Base-by-base conservation (phyloP, 23 red algal species). In the Agarophyton chilense region DNA sequence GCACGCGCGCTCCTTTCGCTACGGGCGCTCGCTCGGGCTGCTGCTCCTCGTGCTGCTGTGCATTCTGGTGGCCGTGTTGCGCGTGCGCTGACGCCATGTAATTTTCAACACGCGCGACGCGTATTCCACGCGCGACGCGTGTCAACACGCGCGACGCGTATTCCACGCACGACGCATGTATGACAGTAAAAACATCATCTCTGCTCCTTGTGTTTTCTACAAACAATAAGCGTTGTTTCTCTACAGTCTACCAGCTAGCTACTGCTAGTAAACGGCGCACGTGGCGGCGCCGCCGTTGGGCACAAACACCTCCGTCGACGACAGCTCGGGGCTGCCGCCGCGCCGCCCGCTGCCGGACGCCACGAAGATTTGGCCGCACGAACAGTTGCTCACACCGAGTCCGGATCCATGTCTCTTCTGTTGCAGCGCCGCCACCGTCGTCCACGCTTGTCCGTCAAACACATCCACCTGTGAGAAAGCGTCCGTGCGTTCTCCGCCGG, bases 401-500 rank as follows among this genome's bases (percentile, higher is more conserved):
- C 91, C 71, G 19, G 81, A 77, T 29, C 79, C 81, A 29, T 77
- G 88, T 21, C 88, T 46, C 35, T 51, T 75, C 46, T 44, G 31
- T 9, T 81, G 39, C 16, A 91, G 53, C 44, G 29, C 31, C 4
- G 74, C 63, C 1, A 25, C 50, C 33, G 74, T 81, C 7, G 55
- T 76, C 91, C 66, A 86, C 10, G n/a, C 19, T 12, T 25, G 70
- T 21, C 79, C 81, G n/a, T 81, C 55, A 60, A 80, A 79, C 65
- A 86, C 67, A 51, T 79, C 80, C 45, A 94, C 81, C 18, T 72
- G 36, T 2, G 51, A 54, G 56, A 86, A 80, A 11, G 91, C 91
- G 42, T 78, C 63, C n/a, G 38, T 67, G 42, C 91, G 79, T 58
- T 94, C 91, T 2, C 91, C 91, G 0, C 91, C 91, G 17, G 91